Conservation (phyloP, 225 moss, liverwort and hornwort species). For the Bryum argenteum region DNA sequence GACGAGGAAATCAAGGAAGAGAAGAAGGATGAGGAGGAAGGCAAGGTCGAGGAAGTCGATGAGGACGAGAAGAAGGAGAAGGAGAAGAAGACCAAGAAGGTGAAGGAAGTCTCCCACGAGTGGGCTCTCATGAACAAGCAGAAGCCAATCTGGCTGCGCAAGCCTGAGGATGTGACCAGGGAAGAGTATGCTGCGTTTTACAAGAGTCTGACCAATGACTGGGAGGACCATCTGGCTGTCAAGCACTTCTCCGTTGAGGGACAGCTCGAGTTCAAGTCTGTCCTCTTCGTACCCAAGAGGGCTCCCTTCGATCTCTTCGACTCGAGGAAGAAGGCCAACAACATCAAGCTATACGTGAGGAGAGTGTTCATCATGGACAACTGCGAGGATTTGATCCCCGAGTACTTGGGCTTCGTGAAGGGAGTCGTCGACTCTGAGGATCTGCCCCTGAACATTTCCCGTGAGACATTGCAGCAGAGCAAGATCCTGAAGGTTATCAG, state of each 20-base stretch:
- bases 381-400: conserved; percentile 77
- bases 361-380: conserved; percentile 83
- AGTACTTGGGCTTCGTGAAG: conserved; percentile 79
- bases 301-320: conserved; percentile 86
- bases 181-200: conserved; percentile 81
- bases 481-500: conserved; percentile 81
- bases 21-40: conserved; percentile 63
- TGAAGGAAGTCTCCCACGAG: conserved; percentile 67
- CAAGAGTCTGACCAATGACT: conserved; percentile 74
- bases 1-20: conserved; percentile 48
- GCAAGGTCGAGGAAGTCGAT: conserved; percentile 65
- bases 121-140: conserved; percentile 75
- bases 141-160: conserved; percentile 82
- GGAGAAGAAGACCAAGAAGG: conserved; percentile 61
- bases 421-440: conserved; percentile 82
- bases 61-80: conserved; percentile 56
- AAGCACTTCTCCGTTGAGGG: conserved; percentile 82
- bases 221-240: conserved; percentile 75
- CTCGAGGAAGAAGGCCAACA: conserved; percentile 66
- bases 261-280: conserved; percentile 76
- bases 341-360: conserved; percentile 81
- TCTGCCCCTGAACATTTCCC: conserved; percentile 73
- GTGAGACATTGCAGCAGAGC: conserved; percentile 74
- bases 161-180: conserved; percentile 70
- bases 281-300: conserved; percentile 60